These are phyloP conservation scores for Pleochaeta shiraiana DNA, from an alignment of 2,329 filamentous ascomycete species.

Conservation along the genomic window DNA sequence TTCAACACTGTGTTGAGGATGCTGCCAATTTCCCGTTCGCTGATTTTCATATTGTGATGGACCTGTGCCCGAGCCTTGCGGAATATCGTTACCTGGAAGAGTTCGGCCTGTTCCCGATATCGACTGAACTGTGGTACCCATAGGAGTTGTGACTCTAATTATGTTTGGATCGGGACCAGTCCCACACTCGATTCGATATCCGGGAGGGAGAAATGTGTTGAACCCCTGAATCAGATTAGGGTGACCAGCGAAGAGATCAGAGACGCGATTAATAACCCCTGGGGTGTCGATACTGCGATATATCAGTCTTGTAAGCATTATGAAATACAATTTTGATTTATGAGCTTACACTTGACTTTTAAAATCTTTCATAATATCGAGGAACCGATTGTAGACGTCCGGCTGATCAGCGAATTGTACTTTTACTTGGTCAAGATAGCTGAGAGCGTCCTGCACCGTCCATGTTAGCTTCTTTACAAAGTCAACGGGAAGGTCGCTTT, in stretches of 20 bases:
- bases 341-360: constrained; percentile 84
- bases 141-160: constrained; percentile 90
- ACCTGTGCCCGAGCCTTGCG: constrained; percentile 8
- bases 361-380: constrained; percentile 99
- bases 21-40: constrained; percentile 29
- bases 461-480: background rate
- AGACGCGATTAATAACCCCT: constrained; percentile 91
- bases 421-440: constrained; percentile 95
- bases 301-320: too few species aligned
- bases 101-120: constrained; percentile 34
- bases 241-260: constrained; percentile 85
- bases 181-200: constrained; percentile 92
- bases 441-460: constrained; percentile 46
- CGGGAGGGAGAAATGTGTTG: constrained; percentile 90
- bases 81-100: constrained; percentile 19
- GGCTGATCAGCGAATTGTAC: constrained; percentile 94
- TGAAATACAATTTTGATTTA: too few species aligned
- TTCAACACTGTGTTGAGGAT: constrained; percentile 34
- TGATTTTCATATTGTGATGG: constrained; percentile 22
- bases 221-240: constrained; percentile 93
- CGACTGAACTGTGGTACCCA: constrained; percentile 87
- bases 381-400: constrained; percentile 89
- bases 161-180: constrained; percentile 86
- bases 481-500: too few species aligned
- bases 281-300: constrained; percentile 66